Percentiles rank a stretch among this genome's conserved stretches.
These are phyloP conservation scores for Aspergillus chevalieri DNA, from an alignment of 2,329 filamentous ascomycete genomes.

Conservation along the genomic window DNA sequence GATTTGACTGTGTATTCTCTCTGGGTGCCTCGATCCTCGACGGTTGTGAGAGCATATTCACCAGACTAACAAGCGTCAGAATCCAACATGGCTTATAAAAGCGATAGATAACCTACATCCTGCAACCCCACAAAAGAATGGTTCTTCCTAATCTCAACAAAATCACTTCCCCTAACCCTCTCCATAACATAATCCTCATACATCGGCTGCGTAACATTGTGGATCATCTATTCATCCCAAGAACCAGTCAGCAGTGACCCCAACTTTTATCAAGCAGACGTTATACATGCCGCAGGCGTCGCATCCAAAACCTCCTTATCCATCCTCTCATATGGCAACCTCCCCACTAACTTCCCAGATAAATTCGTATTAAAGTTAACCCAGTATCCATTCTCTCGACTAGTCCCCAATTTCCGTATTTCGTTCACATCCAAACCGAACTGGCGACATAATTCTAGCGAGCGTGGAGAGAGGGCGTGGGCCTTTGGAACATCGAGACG, in stretches of 20 bases:
- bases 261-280: neutral
- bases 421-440: conserved; percentile 20
- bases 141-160: conserved; percentile 15
- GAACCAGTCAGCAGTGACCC: neutral
- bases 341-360: conserved; percentile 30
- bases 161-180: conserved; percentile 12
- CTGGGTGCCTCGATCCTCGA: conserved; percentile 23
- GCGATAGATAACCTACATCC: conserved; percentile 17
- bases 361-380: conserved; percentile 38
- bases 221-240: conserved; percentile 30
- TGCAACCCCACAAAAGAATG: conserved; percentile 28
- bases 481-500: conserved; percentile 23
- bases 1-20: conserved; percentile 24
- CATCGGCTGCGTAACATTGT: conserved; percentile 39
- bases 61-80: conserved; percentile 7
- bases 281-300: conserved; percentile 26
- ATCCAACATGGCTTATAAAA: neutral
- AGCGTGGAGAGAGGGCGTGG: conserved; percentile 23
- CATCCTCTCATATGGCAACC: conserved; percentile 26
- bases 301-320: conserved; percentile 25
- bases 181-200: conserved; percentile 34
- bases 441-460: conserved; percentile 23
- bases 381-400: conserved; percentile 30
- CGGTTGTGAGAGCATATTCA: conserved; percentile 20
- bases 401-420: conserved; percentile 16